Evolutionary conservation across 2,329 filamentous ascomycete species (phyloP).

Genomic region (Graphiopsis chlorocephala): DNA sequence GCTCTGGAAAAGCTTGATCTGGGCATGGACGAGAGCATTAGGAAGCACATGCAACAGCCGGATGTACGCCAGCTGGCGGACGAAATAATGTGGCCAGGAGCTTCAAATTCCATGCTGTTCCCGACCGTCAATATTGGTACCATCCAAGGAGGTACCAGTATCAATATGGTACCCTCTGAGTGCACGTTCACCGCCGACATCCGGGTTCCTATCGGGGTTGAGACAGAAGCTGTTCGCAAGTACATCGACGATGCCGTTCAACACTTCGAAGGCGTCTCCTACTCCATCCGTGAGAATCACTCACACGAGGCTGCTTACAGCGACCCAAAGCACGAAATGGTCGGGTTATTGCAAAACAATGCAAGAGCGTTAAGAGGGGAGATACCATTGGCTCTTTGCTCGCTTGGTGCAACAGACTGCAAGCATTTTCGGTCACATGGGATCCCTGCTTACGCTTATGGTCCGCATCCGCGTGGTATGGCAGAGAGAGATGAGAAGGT

Average conservation of each 20-base stretch:
- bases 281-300: conserved; percentile 35
- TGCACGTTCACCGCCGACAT: conserved; percentile 43
- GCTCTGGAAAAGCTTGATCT: conserved; percentile 30
- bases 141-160: conserved; percentile 42
- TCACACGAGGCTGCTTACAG: conserved; percentile 37
- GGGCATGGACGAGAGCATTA: conserved; percentile 29
- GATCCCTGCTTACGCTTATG: conserved; percentile 40
- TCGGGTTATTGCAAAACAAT: conserved; percentile 28
- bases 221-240: conserved; percentile 28
- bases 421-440: conserved; percentile 41
- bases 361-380: conserved; percentile 26
- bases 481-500: conserved; percentile 30
- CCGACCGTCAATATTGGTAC: conserved; percentile 43
- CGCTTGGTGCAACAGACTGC: conserved; percentile 42
- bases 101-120: conserved; percentile 33
- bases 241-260: conserved; percentile 31
- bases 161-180: conserved; percentile 42
- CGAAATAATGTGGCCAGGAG: conserved; percentile 38
- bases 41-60: conserved; percentile 30
- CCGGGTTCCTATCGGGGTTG: conserved; percentile 40
- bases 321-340: conserved; percentile 36
- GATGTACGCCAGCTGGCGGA: conserved; percentile 36
- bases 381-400: conserved; percentile 36
- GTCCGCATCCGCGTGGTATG: conserved; percentile 33
- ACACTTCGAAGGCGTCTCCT: conserved; percentile 31